These are phyloP conservation scores for Mortierella sp. DNA, from an alignment of 371 early-diverging fungal genomes.

Conservation along the genomic window DNA sequence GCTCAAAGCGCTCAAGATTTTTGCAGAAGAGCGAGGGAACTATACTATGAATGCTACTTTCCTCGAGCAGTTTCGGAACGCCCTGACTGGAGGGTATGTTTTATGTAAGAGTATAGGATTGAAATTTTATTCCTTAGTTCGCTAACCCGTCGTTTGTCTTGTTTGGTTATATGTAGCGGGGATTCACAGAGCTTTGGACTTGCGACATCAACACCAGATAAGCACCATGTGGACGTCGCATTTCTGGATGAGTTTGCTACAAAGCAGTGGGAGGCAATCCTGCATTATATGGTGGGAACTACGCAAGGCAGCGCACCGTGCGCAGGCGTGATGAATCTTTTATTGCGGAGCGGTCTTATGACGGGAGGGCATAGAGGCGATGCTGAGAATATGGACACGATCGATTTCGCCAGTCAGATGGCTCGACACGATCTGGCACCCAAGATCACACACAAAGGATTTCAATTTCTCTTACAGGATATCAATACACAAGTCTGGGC, in stretches of 20 bases:
- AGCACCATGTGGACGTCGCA: slow-evolving; percentile 72
- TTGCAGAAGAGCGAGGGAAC: slow-evolving; percentile 55
- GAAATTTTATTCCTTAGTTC: no score
- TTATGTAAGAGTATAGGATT: no score
- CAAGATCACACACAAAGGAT: slow-evolving; percentile 94
- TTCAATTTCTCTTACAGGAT: slow-evolving; percentile 96
- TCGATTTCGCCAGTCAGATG: slow-evolving; percentile 49
- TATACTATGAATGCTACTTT: slow-evolving; percentile 75
- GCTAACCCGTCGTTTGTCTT: no score
- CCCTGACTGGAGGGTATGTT: slow-evolving; percentile 88
- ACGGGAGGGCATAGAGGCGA: slow-evolving; percentile 56
- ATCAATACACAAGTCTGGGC: slow-evolving; percentile 96
- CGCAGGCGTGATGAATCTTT: slow-evolving; percentile 80
- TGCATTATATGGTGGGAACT: slow-evolving; percentile 96
- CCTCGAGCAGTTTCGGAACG: slow-evolving; percentile 83
- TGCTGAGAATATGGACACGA: slow-evolving; percentile 35
- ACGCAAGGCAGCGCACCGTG: slow-evolving; percentile 75
- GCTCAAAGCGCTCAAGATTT: slow-evolving; percentile 74
- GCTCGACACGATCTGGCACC: slow-evolving; percentile 53
- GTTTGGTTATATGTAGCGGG: slow-evolving; percentile 70
- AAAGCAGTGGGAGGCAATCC: slow-evolving; percentile 91
- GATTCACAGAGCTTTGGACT: slow-evolving; percentile 86
- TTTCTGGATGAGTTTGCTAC: slow-evolving; percentile 86
- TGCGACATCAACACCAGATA: slow-evolving; percentile 73
- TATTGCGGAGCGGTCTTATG: slow-evolving; percentile 86